Base-by-base conservation (phyloP, 2,329 filamentous ascomycete genomes). In the Monilinia polystroma region DNA sequence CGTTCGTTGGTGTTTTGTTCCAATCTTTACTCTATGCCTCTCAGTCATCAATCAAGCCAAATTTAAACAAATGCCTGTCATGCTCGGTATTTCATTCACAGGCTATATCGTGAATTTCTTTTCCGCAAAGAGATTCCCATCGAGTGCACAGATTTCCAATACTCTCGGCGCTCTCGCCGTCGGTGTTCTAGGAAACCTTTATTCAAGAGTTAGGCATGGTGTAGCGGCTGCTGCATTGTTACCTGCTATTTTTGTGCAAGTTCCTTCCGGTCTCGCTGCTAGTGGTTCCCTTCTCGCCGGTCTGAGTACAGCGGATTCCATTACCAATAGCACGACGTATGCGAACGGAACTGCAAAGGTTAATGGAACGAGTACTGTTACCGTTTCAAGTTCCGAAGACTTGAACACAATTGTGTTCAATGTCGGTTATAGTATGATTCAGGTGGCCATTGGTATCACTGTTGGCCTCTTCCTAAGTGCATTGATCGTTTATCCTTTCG, bases 221-320 rank as follows among this genome's bases (percentile, higher is more conserved):
- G 85, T 96, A 2, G 93, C 93, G 0, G 92, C 92, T 0, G 91
- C 92, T 0, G 90, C 91, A 1, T 91, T 97, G 82, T 80, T 97
- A 12, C 93, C 93, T 0, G 93, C 90, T 6, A 96, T 97, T 70
- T 96, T 96, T 70, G 84, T 89, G 2, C 86, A 87, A 70, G 86
- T 89, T 35, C 86, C 86, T 0, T 85, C 83, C 26, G 85, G 86
- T 38, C 78, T 89, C n/a, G 86, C 86, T 4, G 85, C 84, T 0
- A 81, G 82, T 38, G 86, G 86, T 0, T 86, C 84, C 18, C 77
- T 89, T 23, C 76, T 88, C 6, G 83, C 84, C 10, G 86, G 87
- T 20, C 78, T 89, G 65, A 81, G 80, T 5, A 83, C 81, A 7
- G 86, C 87, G 0, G 80, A 88, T 68, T 79, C 82, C 63, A 81